A percentile compares a stretch with the other conserved stretches of the same genome.
These are phyloP conservation scores for Alternaria burnsii DNA, from an alignment of 2,329 filamentous ascomycete species.

Conservation along the genomic window DNA sequence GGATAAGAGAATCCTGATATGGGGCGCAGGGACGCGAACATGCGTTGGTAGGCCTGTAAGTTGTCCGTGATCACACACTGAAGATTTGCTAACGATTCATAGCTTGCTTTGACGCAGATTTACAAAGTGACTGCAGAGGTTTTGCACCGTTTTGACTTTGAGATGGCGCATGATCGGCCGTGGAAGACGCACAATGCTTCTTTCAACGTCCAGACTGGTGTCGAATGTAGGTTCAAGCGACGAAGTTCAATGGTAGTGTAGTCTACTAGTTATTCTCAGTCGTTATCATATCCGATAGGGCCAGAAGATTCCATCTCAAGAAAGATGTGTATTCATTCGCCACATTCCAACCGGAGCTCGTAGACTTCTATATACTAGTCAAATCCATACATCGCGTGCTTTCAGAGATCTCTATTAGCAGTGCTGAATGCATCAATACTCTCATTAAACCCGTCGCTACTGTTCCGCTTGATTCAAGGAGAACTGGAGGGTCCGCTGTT, in stretches of 20 bases:
- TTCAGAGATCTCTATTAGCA: background rate
- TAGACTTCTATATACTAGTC: background rate
- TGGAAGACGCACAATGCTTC: conserved; percentile 32
- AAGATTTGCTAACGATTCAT: background rate
- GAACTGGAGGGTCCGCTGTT: background rate
- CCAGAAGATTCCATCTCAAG: background rate
- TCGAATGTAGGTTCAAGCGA: conserved; percentile 20
- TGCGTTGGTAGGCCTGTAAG: conserved; percentile 66
- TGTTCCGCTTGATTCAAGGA: background rate
- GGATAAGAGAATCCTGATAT: conserved; percentile 44
- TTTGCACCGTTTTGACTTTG: conserved; percentile 24
- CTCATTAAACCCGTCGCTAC: background rate
- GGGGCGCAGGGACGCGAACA: conserved; percentile 73
- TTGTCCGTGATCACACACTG: conserved; percentile 13
- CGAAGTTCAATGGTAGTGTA: background rate
- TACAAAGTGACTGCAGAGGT: conserved; percentile 33
- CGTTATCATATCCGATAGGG: background rate
- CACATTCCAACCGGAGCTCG: background rate
- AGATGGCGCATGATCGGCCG: conserved; percentile 30
- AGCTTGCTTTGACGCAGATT: conserved; percentile 27
- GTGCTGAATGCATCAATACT: background rate
- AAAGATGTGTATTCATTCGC: background rate
- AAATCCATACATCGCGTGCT: background rate
- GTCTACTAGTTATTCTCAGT: background rate
- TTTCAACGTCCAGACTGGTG: conserved; percentile 31